Evolutionary conservation across 352 stramenopile species (phyloP).

Genomic region (Globisporangium parvum): DNA sequence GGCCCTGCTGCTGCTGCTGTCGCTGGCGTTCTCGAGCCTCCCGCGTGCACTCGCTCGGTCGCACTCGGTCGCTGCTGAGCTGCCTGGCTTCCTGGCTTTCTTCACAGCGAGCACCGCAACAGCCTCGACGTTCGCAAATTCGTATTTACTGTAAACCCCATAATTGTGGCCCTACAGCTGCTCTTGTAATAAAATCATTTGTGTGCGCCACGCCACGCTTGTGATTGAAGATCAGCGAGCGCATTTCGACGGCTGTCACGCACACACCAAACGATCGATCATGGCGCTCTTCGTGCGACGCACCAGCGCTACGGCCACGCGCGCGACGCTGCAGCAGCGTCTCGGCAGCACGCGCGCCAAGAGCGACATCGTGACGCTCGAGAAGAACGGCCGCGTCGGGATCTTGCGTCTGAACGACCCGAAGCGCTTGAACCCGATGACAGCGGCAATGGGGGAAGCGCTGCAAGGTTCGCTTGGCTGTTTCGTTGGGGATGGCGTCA

Average conservation of each 20-base stretch:
- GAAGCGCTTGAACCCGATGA: slow-evolving; percentile 85
- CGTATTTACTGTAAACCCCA: too few relatives aligned
- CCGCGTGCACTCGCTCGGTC: neutral
- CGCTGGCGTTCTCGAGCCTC: neutral
- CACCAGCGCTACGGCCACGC: neutral
- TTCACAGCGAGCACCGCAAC: too few relatives aligned
- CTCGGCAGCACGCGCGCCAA: slow-evolving; percentile 14
- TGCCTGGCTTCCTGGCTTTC: neutral
- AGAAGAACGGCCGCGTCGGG: slow-evolving; percentile 36
- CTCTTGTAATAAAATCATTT: neutral
- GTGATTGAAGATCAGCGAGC: too few relatives aligned
- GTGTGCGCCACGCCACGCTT: too few relatives aligned
- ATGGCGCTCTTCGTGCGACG: neutral
- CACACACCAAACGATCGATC: neutral
- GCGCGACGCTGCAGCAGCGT: neutral
- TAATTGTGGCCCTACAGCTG: too few relatives aligned
- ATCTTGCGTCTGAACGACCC: slow-evolving; percentile 72
- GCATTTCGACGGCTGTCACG: too few relatives aligned
- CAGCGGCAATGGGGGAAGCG: slow-evolving; percentile 68
- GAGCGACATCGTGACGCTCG: slow-evolving; percentile 42
- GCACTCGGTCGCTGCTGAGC: neutral
- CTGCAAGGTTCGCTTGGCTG: slow-evolving; percentile 28
- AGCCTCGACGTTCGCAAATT: too few relatives aligned
- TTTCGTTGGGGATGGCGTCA: neutral
- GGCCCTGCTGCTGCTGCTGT: neutral